phyloP scores from a whole-genome alignment of 2,329 filamentous ascomycete species.

The Triangularia verruculosa region DNA sequence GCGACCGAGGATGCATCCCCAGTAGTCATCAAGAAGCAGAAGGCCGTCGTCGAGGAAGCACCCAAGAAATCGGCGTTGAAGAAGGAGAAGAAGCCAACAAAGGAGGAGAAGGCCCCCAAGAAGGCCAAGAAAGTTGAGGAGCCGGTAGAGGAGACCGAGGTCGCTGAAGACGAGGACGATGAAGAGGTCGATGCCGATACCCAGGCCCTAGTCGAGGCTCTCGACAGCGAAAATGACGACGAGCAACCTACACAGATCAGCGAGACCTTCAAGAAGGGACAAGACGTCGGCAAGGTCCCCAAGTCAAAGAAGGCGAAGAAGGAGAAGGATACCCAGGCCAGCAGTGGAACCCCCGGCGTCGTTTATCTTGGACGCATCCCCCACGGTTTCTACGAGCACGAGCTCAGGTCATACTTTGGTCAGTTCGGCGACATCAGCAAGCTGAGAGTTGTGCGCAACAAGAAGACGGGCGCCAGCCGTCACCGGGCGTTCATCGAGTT shows the following conservation, averaged over 20 bases:
- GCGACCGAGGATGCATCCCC: slow-evolving; percentile 31
- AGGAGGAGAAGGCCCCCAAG: slow-evolving; percentile 18
- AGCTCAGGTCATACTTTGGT: slow-evolving; percentile 89
- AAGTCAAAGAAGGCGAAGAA: slow-evolving; percentile 45
- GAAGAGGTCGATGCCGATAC: slow-evolving; percentile 29
- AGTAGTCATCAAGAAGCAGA: slow-evolving; percentile 31
- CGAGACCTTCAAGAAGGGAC: slow-evolving; percentile 30
- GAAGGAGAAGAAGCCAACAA: slow-evolving; percentile 24
- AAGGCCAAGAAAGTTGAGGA: slow-evolving; percentile 24
- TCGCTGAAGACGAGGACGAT: slow-evolving; percentile 20
- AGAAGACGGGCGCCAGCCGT: slow-evolving; percentile 84
- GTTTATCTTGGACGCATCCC: slow-evolving; percentile 76
- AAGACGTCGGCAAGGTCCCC: slow-evolving; percentile 43
- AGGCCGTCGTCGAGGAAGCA: slow-evolving; percentile 18
- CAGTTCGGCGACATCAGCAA: slow-evolving; percentile 83
- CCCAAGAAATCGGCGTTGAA: slow-evolving; percentile 23
- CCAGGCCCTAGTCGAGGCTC: slow-evolving; percentile 26
- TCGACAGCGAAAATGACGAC: slow-evolving; percentile 29
- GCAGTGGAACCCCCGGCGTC: slow-evolving; percentile 63
- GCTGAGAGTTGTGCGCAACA: slow-evolving; percentile 85
- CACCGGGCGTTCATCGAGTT: slow-evolving; percentile 97
- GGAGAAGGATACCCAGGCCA: slow-evolving; percentile 41
- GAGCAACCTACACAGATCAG: slow-evolving; percentile 20
- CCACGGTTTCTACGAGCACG: slow-evolving; percentile 88
- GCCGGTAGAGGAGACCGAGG: slow-evolving; percentile 15